Conservation (phyloP, 129 eudicot genomes). For the Flaveria ramosissima region DNA sequence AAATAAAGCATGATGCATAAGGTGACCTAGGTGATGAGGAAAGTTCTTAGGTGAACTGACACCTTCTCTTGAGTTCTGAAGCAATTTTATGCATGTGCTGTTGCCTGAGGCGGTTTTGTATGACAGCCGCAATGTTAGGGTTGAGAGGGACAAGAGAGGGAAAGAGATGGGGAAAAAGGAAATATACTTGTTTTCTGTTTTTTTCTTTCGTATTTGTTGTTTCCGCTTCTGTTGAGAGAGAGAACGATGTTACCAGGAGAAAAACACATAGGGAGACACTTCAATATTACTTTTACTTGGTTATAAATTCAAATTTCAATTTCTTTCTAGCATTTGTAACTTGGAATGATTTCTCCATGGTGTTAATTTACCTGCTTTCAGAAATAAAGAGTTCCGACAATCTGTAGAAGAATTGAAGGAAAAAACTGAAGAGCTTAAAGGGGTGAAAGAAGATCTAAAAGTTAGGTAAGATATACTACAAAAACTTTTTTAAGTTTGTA, state of each 20-base stretch:
- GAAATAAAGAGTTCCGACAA: conserved; percentile 72
- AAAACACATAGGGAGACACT: neutral
- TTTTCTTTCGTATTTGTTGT: no score
- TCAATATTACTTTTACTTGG: neutral
- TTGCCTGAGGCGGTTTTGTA: neutral
- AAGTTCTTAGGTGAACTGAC: neutral
- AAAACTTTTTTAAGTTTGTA: conserved; percentile 7
- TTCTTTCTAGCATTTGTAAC: neutral
- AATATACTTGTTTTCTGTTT: no score
- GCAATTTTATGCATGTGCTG: neutral
- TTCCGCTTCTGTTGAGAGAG: neutral
- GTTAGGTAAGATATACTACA: conserved; percentile 59
- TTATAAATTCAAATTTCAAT: neutral
- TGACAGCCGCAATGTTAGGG: neutral
- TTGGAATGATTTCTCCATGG: conserved; percentile 1
- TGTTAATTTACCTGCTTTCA: conserved; percentile 36
- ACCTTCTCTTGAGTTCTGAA: neutral
- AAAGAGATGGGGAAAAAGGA: no score
- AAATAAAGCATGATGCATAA: neutral
- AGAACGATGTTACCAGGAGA: neutral
- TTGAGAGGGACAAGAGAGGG: no score
- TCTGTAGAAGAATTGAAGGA: conserved; percentile 78
- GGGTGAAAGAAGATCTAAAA: conserved; percentile 78
- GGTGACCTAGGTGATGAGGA: neutral
- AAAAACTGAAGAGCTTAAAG: conserved; percentile 81